Percentiles rank a stretch among this genome's conserved stretches.
Conservation (phyloP, 371 early-diverging fungal genomes). For the Circinella umbellata region DNA sequence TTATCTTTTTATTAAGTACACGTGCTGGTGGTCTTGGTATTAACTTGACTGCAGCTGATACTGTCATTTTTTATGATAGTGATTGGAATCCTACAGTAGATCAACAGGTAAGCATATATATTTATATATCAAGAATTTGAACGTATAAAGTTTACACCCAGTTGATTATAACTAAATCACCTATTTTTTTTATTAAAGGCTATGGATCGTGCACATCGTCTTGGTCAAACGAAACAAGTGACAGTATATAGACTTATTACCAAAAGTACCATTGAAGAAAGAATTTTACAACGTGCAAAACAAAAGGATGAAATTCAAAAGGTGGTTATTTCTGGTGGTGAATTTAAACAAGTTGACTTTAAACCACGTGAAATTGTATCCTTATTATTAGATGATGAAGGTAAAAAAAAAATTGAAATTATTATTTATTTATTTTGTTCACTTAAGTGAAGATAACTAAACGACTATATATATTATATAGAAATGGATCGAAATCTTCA, state of each 20-base stretch:
- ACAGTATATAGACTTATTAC: slow-evolving; percentile 93
- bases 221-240: slow-evolving; percentile 97
- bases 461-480: slow-evolving; percentile 9
- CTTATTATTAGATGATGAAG: slow-evolving; percentile 82
- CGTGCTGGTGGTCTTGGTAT: slow-evolving; percentile 99
- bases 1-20: slow-evolving; percentile 97
- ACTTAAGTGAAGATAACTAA: background rate
- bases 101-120: slow-evolving; percentile 66
- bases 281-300: slow-evolving; percentile 87
- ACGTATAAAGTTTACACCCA: too few species aligned
- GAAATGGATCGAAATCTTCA: slow-evolving; percentile 63
- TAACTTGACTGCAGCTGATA: slow-evolving; percentile 99
- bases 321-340: slow-evolving; percentile 96
- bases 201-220: slow-evolving; percentile 97
- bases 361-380: slow-evolving; percentile 90
- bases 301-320: slow-evolving; percentile 98
- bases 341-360: slow-evolving; percentile 79
- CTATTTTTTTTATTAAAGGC: slow-evolving; percentile 42
- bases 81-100: slow-evolving; percentile 99
- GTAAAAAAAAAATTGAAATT: slow-evolving; percentile 13
- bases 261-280: slow-evolving; percentile 92
- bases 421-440: too few species aligned
- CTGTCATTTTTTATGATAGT: slow-evolving; percentile 98
- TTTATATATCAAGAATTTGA: too few species aligned
- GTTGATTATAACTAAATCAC: too few species aligned